Conservation (phyloP, 805 yeast species). For the Blastobotrys attinorum region DNA sequence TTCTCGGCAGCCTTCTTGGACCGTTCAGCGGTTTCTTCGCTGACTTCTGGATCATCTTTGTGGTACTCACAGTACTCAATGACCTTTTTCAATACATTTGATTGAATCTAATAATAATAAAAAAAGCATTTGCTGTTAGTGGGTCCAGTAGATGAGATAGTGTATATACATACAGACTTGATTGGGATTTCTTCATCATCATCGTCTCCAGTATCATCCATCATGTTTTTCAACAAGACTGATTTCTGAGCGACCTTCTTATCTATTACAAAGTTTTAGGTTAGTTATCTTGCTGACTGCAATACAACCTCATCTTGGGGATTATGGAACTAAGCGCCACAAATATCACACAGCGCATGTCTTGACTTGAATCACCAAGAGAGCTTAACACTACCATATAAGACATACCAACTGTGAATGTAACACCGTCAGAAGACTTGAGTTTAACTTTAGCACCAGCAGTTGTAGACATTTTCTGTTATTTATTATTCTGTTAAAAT, state of each 20-base stretch:
- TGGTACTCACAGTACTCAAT: constrained; percentile 96
- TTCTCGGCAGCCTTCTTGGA: constrained; percentile 68
- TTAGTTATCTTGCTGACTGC: constrained; percentile 1
- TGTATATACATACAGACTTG: constrained; percentile 64
- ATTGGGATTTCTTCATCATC: constrained; percentile 69
- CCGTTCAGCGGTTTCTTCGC: constrained; percentile 63
- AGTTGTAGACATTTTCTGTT: no score
- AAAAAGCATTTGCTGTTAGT: no score
- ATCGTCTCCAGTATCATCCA: constrained; percentile 49
- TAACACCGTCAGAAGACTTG: constrained; percentile 74
- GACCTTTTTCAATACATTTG: constrained; percentile 76
- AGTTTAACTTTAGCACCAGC: constrained; percentile 29
- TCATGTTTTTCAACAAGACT: constrained; percentile 74
- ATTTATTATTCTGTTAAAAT: background rate
- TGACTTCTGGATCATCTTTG: constrained; percentile 68
- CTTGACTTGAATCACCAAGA: no score
- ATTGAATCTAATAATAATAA: no score
- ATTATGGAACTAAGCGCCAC: background rate
- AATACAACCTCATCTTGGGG: no score
- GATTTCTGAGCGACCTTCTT: constrained; percentile 82
- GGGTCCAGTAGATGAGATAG: no score
- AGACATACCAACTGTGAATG: constrained; percentile 56
- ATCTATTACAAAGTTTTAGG: constrained; percentile 19
- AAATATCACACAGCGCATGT: background rate
- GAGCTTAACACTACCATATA: background rate